Percentiles rank a stretch among this genome's conserved stretches.
Conservation (phyloP, 768 basidiomycete species). For the Lenzites betulinus region DNA sequence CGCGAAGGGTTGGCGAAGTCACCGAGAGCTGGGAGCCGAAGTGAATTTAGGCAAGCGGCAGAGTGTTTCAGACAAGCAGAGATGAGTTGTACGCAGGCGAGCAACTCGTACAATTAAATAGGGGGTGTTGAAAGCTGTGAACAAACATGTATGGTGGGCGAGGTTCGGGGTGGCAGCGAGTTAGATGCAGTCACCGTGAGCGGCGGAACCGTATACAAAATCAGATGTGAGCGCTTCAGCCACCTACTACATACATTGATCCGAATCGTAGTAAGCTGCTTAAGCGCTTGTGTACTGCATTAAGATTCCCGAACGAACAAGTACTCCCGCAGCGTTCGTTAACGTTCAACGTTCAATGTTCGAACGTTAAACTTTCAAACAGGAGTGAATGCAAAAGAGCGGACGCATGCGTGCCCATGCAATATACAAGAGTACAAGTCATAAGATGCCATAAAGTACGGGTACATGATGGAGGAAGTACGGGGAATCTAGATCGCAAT, state of each 20-base stretch:
- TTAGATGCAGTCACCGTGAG: not conserved
- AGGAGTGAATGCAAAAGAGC: not conserved
- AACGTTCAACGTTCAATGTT: no score
- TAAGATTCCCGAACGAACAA: no score
- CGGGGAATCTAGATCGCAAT: constrained; percentile 16
- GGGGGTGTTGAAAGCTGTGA: not conserved
- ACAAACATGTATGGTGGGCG: constrained; percentile 16
- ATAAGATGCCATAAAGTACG: constrained; percentile 24
- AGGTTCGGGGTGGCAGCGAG: not conserved
- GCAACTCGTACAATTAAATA: constrained; percentile 21
- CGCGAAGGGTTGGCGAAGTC: not conserved
- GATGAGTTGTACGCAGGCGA: constrained; percentile 9
- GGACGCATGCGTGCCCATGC: constrained; percentile 7
- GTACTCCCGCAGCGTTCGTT: no score
- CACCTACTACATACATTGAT: no score
- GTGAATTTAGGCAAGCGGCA: not conserved
- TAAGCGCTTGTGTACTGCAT: no score
- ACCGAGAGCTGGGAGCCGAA: not conserved
- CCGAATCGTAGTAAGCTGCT: no score
- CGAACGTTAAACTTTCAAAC: no score
- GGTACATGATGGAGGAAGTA: constrained; percentile 9
- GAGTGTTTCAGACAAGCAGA: not conserved
- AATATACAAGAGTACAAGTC: constrained; percentile 18
- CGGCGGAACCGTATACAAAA: not conserved
- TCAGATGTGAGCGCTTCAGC: constrained; percentile 10